These are phyloP conservation scores for Trifolium repens DNA, from an alignment of 306 rosid genomes.

Conservation along the genomic window DNA sequence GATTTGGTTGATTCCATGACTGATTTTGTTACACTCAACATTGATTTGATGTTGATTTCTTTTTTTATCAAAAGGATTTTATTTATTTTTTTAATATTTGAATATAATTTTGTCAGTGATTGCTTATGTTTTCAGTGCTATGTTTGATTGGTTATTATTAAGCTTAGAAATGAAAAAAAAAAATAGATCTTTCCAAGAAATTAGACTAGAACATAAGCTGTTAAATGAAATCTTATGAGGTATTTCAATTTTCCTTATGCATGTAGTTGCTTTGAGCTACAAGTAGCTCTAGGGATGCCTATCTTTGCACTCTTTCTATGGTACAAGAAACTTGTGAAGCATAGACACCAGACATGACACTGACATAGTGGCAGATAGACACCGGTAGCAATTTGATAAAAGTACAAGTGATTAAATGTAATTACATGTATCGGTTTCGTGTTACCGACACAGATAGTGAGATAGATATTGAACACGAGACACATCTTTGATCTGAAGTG, in stretches of 20 bases:
- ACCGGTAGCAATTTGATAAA: background rate
- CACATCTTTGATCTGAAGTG: background rate
- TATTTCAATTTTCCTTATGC: conserved; percentile 29
- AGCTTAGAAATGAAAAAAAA: background rate
- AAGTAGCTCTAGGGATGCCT: conserved; percentile 25
- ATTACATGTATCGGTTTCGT: background rate
- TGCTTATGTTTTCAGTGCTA: background rate
- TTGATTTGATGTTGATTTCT: conserved; percentile 24
- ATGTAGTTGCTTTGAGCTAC: conserved; percentile 29
- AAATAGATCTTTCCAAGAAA: background rate
- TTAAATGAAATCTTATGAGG: conserved; percentile 24
- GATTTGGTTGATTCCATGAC: background rate
- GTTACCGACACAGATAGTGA: background rate
- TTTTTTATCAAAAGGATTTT: background rate
- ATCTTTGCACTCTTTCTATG: background rate
- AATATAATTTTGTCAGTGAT: background rate
- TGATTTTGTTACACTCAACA: conserved; percentile 19
- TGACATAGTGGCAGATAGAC: no score
- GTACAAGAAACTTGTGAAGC: background rate
- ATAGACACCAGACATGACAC: background rate
- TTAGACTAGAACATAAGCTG: background rate
- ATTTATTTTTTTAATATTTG: background rate
- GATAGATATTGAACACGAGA: background rate
- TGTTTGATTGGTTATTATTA: conserved; percentile 2
- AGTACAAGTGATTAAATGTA: background rate